Evolutionary conservation across 108 stramenopile species (phyloP), one percentile per base, ranked within the genome.

Genomic region (Heterococcus sp.): DNA sequence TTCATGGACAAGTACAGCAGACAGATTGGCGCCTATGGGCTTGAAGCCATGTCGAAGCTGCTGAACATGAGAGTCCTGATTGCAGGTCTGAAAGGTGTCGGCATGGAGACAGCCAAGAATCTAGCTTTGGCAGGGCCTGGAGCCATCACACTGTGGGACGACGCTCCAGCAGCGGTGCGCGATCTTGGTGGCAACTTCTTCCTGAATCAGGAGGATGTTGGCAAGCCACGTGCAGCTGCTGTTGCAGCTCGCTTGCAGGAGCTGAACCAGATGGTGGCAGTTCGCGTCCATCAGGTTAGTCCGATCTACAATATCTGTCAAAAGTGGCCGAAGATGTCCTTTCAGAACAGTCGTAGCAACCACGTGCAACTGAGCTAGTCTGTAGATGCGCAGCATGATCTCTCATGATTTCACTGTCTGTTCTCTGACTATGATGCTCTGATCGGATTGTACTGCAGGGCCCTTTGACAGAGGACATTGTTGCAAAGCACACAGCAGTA

Each of bases 131-230:
- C 87, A 35, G 89, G 89, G 8, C 89, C 88, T n/a, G 84, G 81
- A 2, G 65, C 65, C 38, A 84, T 90, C 32, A 86, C 76, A 70
- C 64, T 86, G 35, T 35, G 81, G 37, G 89, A 90, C 86, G 65
- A 77, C 11, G 66, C 69, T 26, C 71, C 68, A 34, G 63, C 69
- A 39, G 29, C 84, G 29, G 32, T 73, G 34, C 40, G 75, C 8
- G 89, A 91, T 70, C 74, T 89, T 0, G 90, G 90, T 29, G 67
- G 35, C 31, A 90, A 90, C 73, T 90, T 89, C 63, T 90, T 88
- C 65, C 76, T 89, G 2, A 65, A 64, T 28, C 87, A 87, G 40
- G 68, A 32, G n/a, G 87, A 90, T 58, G 85, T 89, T 29, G 88
- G 88, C n/a, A 87, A 86, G 75, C 66, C 65, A 8, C 31, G 87